Base-by-base conservation (phyloP, 192 early-diverging fungal species). In the Backusella tuberculispora region DNA sequence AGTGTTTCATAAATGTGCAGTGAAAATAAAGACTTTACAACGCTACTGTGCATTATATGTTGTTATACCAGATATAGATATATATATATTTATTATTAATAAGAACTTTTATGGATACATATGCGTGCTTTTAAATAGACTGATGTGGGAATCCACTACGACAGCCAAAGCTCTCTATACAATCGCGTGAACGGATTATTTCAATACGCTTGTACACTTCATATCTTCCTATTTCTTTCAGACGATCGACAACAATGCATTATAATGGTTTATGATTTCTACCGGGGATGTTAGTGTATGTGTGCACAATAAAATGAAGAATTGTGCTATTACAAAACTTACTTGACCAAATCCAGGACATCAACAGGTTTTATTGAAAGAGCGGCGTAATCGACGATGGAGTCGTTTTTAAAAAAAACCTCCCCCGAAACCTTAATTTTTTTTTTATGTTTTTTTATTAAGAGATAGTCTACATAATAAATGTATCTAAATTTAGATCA, bases 231-330 rank as follows among this genome's bases (percentile, higher is more conserved):
- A 43, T 68, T 24, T 68, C 66, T 40, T 9, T 4, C n/a, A 46
- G 41, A 26, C 66, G 66, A 68, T 68, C 21, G 42, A 68, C 66
- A 40, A 44, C 66, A 68, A 68, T 68, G 43, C 21, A 68, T 68
- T 68, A 42, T 68, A 68, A 21, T 43, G 15, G 45, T 24, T 26
- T 68, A 44, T 68, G 41, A 21, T 46, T 44, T 43, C 66, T 68
- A 68, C 41, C 15, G n/a, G 63, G 15, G n/a, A 15, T 64, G 63
- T n/a, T 19, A 68, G 41, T 68, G 41, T 68, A 6, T 19, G 41
- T 44, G 41, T n/a, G 34, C 17, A 50, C 60, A 34, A 34, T 34
- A 63, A 34, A 63, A 63, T 63, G 26, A 63, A 63, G 34, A 63
- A 34, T 63, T 34, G 60, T 63, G 60, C 24, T 63, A 34, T 19